A percentile compares a stretch with the other conserved stretches of the same genome.
Evolutionary conservation across 768 basidiomycete species (phyloP).

Genomic region (Gloeopeniophorella convolvens): DNA sequence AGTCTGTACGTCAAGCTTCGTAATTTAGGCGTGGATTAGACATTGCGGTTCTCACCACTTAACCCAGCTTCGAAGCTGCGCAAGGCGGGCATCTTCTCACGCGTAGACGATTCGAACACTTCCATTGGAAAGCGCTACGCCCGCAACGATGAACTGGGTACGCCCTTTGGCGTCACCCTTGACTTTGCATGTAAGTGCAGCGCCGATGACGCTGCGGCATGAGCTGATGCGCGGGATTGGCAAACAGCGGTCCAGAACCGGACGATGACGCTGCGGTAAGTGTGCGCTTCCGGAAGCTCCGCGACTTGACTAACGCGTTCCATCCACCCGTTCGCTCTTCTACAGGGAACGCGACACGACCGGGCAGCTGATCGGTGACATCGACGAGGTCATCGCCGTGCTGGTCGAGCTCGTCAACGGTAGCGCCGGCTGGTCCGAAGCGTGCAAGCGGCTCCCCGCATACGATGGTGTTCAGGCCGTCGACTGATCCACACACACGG

Average conservation of each 20-base stretch:
- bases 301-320: constrained; percentile 3
- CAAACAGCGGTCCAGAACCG: constrained; percentile 76
- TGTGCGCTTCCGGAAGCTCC: background rate
- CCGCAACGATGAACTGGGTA: constrained; percentile 96
- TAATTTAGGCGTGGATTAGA: constrained; percentile 12
- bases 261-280: constrained; percentile 90
- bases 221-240: constrained; percentile 10
- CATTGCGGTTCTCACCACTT: constrained; percentile 11
- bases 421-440: constrained; percentile 68
- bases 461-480: constrained; percentile 91
- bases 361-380: constrained; percentile 80
- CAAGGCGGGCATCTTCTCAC: constrained; percentile 80
- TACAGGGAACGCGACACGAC: constrained; percentile 90
- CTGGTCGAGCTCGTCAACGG: constrained; percentile 77
- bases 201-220: constrained; percentile 15
- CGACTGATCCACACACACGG: constrained; percentile 29
- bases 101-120: constrained; percentile 93
- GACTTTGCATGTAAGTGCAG: constrained; percentile 79
- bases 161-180: constrained; percentile 92
- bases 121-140: constrained; percentile 97
- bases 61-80: constrained; percentile 77
- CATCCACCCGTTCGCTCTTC: constrained; percentile 3
- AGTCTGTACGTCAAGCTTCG: constrained; percentile 60
- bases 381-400: constrained; percentile 82
- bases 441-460: constrained; percentile 58